Conservation (phyloP, 31 red algal species). For the Asparagopsis taxiformis region DNA sequence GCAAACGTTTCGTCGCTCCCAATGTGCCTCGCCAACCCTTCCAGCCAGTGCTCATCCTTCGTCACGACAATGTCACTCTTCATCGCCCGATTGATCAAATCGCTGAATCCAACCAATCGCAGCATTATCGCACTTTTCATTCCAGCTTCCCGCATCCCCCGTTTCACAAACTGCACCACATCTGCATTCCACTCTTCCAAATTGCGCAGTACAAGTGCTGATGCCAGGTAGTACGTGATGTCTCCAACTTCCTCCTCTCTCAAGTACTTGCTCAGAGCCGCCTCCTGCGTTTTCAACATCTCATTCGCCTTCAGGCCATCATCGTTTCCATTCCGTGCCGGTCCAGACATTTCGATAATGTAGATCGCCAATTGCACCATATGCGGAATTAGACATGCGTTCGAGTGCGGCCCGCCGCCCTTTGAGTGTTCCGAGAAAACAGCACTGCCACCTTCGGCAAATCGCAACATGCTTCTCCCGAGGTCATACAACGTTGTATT, state of each 20-base stretch:
- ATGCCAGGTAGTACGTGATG: constrained; percentile 55
- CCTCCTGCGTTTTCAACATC: constrained; percentile 37
- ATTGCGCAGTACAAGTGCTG: constrained; percentile 22
- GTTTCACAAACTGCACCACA: constrained; percentile 19
- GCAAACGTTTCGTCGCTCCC: constrained; percentile 54
- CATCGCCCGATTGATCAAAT: constrained; percentile 56
- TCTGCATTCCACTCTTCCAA: constrained; percentile 28
- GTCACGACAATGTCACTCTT: constrained; percentile 11
- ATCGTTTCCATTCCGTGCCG: neutral
- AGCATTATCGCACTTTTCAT: constrained; percentile 26
- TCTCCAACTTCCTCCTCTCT: constrained; percentile 59
- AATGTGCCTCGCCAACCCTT: constrained; percentile 22
- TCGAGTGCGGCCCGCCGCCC: constrained; percentile 54
- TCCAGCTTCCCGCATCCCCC: constrained; percentile 25
- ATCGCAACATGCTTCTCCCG: constrained; percentile 39
- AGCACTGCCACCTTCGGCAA: constrained; percentile 33
- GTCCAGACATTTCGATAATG: constrained; percentile 27
- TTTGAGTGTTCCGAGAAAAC: constrained; percentile 62
- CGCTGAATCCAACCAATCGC: constrained; percentile 45
- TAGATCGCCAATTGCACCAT: constrained; percentile 53
- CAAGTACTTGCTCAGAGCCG: constrained; percentile 43
- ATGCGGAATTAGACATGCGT: constrained; percentile 54
- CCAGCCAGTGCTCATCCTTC: constrained; percentile 32
- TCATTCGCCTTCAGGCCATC: constrained; percentile 12
- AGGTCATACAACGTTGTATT: constrained; percentile 58